Conservation (phyloP, 1,284 basidiomycete genomes). For the Ganoderma resinaceum region DNA sequence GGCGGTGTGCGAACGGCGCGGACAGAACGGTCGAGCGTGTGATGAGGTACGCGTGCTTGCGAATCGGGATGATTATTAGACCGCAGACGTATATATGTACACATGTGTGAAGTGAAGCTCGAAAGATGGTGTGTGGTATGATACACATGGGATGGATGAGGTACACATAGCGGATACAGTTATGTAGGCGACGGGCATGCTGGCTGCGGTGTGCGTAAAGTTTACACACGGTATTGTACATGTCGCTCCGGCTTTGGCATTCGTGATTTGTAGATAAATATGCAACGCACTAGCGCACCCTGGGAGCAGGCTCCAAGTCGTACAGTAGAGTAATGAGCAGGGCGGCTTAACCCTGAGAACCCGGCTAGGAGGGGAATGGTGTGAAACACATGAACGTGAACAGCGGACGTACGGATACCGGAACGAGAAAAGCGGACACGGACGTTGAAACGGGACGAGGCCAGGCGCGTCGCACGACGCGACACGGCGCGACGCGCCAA, state of each 20-base stretch:
- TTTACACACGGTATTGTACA: conserved; percentile 12
- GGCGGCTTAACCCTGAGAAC: conserved; percentile 11
- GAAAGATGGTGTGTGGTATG: conserved; percentile 8
- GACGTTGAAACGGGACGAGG: not conserved
- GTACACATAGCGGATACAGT: conserved; percentile 19
- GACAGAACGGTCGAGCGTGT: not conserved
- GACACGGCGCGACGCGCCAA: not conserved
- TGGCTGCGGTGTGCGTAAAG: conserved; percentile 3
- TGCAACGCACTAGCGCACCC: conserved; percentile 4
- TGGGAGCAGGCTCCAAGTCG: not conserved
- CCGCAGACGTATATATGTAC: not conserved
- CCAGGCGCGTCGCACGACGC: conserved; percentile 1
- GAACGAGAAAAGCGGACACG: not conserved
- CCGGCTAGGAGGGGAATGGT: conserved; percentile 1
- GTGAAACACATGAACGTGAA: conserved; percentile 3
- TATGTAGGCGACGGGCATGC: conserved; percentile 6
- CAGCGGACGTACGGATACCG: not conserved
- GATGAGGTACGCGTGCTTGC: not conserved
- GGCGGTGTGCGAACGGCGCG: not conserved
- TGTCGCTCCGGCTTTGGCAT: conserved; percentile 6
- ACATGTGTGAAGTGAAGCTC: not conserved
- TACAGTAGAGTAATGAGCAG: conserved; percentile 1
- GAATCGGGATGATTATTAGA: conserved; percentile 11
- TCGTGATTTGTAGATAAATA: conserved; percentile 8
- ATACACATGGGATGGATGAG: conserved; percentile 17